Base-by-base conservation (phyloP, 1,139 yeast genomes). In the Saccharomyces hybrid region DNA sequence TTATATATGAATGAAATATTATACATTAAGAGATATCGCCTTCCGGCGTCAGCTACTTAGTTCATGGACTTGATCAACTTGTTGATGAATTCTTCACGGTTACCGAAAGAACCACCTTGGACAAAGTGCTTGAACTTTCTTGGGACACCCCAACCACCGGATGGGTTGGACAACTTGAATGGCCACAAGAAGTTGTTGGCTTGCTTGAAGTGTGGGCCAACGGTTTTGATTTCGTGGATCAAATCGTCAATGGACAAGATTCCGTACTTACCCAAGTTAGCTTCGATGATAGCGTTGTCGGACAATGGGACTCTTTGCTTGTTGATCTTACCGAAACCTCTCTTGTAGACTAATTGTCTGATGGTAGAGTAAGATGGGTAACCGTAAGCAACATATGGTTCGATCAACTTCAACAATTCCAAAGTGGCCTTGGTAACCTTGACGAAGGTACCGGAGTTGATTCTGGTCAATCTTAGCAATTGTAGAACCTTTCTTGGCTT, bases 401-500 rank as follows among this genome's bases (percentile, higher is more conserved):
- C 98, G 75, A 93, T 96, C 77, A 93, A 86, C 78, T 86, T 90
- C 78, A 93, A 84, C 78, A 93, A 86, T 84, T 93, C 98, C 70
- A 86, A 73, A 73, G 99, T 93, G 71, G 99, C 99, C 86, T 93
- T 93, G 85, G 98, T 93, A 72, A 93, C 84, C 81, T 89, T 89
- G 75, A 93, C 95, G 75, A 93, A 93, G 69, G 90, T 96, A 86
- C 96, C 99, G 72, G 96, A 85, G 86, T 93, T 93, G 79, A 93
- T 90, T 82, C 91, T 98, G 76, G 88, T 86, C 78, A 93, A 87
- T 83, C 99, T 89, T 78, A 93, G 83, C 75, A 93, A 86, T 82
- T 93, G 99, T 78, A 93, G 80, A 70, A 93, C 97, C 90, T 93
- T 93, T 87, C 98, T 89, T 83, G 98, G 98, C 88, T 93, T 93